phyloP scores from a whole-genome alignment of 2,329 filamentous ascomycete genomes.

The Phialemoniopsis sp. region DNA sequence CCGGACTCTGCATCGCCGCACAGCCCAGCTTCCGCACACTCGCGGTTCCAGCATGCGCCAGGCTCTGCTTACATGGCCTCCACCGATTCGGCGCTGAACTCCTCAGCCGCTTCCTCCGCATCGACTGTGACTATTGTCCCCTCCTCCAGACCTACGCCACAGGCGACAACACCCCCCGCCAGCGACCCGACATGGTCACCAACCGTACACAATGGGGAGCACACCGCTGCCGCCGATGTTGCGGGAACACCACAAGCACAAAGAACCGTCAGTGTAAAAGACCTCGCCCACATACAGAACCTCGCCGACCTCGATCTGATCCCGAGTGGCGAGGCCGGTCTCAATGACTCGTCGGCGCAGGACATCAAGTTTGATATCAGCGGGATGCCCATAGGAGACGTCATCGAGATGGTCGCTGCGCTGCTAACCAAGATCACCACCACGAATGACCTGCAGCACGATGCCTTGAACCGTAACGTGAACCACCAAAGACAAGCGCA shows the following conservation, averaged over 20 bases:
- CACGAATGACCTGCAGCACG: constrained; percentile 92
- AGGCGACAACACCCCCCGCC: constrained; percentile 22
- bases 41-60: constrained; percentile 20
- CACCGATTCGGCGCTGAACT: constrained; percentile 1
- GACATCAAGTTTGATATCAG: constrained; percentile 86
- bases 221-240: too few species aligned
- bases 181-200: constrained; percentile 17
- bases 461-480: constrained; percentile 74
- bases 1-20: constrained; percentile 49
- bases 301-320: constrained; percentile 77
- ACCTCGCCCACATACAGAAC: constrained; percentile 86
- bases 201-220: background rate
- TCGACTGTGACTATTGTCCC: too few species aligned
- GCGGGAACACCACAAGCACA: constrained; percentile 20
- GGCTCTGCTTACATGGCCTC: constrained; percentile 12
- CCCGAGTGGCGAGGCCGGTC: constrained; percentile 43
- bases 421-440: constrained; percentile 95
- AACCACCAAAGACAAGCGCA: constrained; percentile 53
- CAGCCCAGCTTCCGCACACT: constrained; percentile 13
- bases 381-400: constrained; percentile 92
- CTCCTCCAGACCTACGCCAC: too few species aligned
- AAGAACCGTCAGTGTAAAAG: constrained; percentile 72
- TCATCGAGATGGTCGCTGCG: constrained; percentile 98
- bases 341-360: constrained; percentile 46
- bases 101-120: too few species aligned